Conservation (phyloP, 768 basidiomycete species). For the Infundibulicybe gibba region DNA sequence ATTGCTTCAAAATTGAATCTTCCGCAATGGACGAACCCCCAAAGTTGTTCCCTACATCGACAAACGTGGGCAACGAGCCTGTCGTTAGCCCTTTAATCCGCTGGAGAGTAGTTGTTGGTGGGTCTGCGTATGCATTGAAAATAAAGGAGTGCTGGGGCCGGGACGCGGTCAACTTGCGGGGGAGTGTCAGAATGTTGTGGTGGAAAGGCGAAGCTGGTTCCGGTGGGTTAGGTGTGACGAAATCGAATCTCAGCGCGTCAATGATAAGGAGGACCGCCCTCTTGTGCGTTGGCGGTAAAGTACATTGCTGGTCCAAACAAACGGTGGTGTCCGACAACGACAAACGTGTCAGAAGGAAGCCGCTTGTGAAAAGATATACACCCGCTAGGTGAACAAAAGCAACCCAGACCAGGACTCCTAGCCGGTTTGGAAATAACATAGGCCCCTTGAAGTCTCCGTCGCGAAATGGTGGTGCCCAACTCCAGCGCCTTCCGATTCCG, state of each 20-base stretch:
- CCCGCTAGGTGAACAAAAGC: conserved; percentile 68
- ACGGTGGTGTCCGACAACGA: conserved; percentile 57
- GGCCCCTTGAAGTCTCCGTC: too few relatives aligned
- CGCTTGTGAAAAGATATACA: conserved; percentile 86
- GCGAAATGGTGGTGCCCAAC: too few relatives aligned
- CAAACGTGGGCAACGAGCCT: conserved; percentile 91
- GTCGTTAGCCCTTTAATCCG: conserved; percentile 94
- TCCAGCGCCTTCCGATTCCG: too few relatives aligned
- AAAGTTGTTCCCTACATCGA: conserved; percentile 93
- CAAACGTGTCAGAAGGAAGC: conserved; percentile 83
- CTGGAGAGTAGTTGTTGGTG: conserved; percentile 93
- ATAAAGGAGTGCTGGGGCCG: conserved; percentile 76
- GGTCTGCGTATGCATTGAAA: conserved; percentile 89
- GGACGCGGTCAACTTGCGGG: conserved; percentile 59
- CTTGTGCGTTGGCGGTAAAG: conserved; percentile 62
- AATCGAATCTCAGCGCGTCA: conserved; percentile 93
- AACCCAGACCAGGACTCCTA: conserved; percentile 51
- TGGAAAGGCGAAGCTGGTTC: conserved; percentile 62
- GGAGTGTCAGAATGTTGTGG: conserved; percentile 81
- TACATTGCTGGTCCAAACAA: conserved; percentile 37
- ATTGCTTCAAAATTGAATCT: conserved; percentile 83
- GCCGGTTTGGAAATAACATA: conserved; percentile 16
- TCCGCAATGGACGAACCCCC: conserved; percentile 83
- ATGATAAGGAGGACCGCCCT: conserved; percentile 85
- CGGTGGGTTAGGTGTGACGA: conserved; percentile 72